Evolutionary conservation across 2,329 filamentous ascomycete genomes (phyloP), one percentile per base, ranked within the genome.

Genomic region (Cladosporium sp.): DNA sequence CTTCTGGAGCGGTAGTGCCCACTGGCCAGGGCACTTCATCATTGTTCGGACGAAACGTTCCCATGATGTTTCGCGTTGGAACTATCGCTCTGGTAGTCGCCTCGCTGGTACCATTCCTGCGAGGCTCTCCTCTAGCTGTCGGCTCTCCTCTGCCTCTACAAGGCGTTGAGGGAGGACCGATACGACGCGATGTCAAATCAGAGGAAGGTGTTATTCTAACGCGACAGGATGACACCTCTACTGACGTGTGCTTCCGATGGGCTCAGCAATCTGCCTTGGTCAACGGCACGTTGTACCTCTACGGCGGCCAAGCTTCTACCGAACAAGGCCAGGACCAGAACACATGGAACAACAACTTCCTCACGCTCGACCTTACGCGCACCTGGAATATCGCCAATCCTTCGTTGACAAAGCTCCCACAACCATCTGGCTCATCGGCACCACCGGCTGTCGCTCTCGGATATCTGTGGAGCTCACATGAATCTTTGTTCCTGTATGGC

Each of bases 291-390:
- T 73, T 93, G 3, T 93, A 91, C 74, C 84, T 92, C 64, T 93
- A 92, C 70, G 91, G 91, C 40, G 91, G 91, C 29, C 84, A 89
- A 69, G 84, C 86, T 16, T 89, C 83, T 59, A 85, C 81, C 1
- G 76, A 82, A 18, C 76, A 82, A 16, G 82, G 83, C 40, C 90
- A 93, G 71, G 83, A 79, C 1, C 77, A 80, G 6, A 80, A 91
- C 72, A 89, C 86, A 1, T 93, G 90, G 90, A 92, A 90, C 70
- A 92, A 92, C 72, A 82, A 92, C 75, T 90, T 93, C 71, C 78
- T 93, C 29, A 84, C 84, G 0, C 78, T 93, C n/a, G 89, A 92
- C 70, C 82, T 93, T 8, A 91, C 87, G 3, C 86, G 86, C 68
- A 86, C 86, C n/a, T 93, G 90, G 89, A 83, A 89, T 68, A 86